phyloP scores from a whole-genome alignment of 1,284 basidiomycete species.

The Marasmius fiardii region DNA sequence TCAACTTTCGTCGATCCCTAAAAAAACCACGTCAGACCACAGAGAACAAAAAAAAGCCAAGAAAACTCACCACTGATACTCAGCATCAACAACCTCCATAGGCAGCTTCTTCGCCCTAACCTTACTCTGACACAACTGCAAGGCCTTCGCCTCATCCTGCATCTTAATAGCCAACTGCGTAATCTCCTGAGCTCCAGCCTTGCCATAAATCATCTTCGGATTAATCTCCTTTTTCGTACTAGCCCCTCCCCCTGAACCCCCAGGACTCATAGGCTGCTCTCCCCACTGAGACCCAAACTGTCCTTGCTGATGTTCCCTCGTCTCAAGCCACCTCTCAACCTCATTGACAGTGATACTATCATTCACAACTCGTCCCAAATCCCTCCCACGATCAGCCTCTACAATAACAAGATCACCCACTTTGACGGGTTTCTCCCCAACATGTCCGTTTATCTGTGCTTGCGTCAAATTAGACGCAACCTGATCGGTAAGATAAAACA shows the following conservation, averaged over 20 bases:
- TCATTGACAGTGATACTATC: slow-evolving; percentile 89
- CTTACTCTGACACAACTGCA: slow-evolving; percentile 89
- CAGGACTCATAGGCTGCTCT: slow-evolving; percentile 56
- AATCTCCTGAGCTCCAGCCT: slow-evolving; percentile 82
- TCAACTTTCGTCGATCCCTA: slow-evolving; percentile 95
- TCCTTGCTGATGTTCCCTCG: slow-evolving; percentile 27
- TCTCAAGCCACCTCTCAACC: slow-evolving; percentile 86
- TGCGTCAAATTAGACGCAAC: slow-evolving; percentile 19
- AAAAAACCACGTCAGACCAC: slow-evolving; percentile 2
- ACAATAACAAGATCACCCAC: slow-evolving; percentile 94
- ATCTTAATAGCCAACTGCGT: slow-evolving; percentile 78
- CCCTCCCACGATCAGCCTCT: slow-evolving; percentile 94
- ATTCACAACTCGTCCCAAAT: slow-evolving; percentile 88
- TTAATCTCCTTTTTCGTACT: slow-evolving; percentile 83
- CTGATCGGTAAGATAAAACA: slow-evolving; percentile 83
- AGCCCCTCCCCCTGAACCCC: slow-evolving; percentile 27
- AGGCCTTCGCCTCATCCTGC: slow-evolving; percentile 89
- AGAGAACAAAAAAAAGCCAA: background rate
- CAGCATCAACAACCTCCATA: slow-evolving; percentile 97
- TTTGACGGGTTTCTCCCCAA: slow-evolving; percentile 45
- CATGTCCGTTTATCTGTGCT: slow-evolving; percentile 3
- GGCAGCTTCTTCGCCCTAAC: slow-evolving; percentile 90
- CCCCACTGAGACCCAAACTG: slow-evolving; percentile 26
- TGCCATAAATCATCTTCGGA: slow-evolving; percentile 96
- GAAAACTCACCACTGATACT: slow-evolving; percentile 87